Base-by-base conservation (phyloP, 1,284 basidiomycete genomes). In the Austroboletus novae-zelandiae region DNA sequence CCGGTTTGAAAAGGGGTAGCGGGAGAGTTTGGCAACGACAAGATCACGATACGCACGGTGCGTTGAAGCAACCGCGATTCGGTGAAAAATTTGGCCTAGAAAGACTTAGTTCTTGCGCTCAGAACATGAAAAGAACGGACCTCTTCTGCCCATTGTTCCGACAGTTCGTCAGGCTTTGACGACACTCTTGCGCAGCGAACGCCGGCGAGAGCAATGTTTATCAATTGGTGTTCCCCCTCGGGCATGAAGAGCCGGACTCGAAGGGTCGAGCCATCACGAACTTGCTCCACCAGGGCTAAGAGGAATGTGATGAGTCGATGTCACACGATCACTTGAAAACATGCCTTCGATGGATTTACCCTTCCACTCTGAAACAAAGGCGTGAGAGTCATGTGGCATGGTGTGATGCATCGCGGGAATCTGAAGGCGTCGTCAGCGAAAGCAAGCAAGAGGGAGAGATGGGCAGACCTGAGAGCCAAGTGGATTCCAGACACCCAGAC, bases 1-100 rank as follows among this genome's bases (percentile, higher is more conserved):
- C 80, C 78, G n/a, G 78, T 74, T 69, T 89, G 86, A 73, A 94
- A 90, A 1, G 93, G 91, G 9, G 84, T 86, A 4, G 90, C 85
- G 11, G 88, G 83, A 15, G 89, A 82, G 39, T 79, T 87, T 2
- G 95, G 95, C 6, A 98, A 76, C 1, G 94, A 95, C 37, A 99
- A 78, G 30, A 98, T 83, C 41, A 89, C 81, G 18, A 97, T 89
- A 55, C 86, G 89, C 57, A 99, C 89, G 39, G 79, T 74, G 45
- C 96, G 86, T 71, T 98, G 96, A 32, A 99, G 80, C 27, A 99
- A 79, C 48, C 96, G 85, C 9, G 86, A 87, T 73, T 99, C 96
- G 51, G 90, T 91, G 72, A 98, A 99, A 75, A 89, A 94, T 73
- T 89, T 93, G 45, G 94, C 91, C 87, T 98, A 67, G n/a, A 47